These are phyloP conservation scores for Rugosomyces carneus DNA, from an alignment of 1,284 basidiomycete genomes.

Conservation along the genomic window DNA sequence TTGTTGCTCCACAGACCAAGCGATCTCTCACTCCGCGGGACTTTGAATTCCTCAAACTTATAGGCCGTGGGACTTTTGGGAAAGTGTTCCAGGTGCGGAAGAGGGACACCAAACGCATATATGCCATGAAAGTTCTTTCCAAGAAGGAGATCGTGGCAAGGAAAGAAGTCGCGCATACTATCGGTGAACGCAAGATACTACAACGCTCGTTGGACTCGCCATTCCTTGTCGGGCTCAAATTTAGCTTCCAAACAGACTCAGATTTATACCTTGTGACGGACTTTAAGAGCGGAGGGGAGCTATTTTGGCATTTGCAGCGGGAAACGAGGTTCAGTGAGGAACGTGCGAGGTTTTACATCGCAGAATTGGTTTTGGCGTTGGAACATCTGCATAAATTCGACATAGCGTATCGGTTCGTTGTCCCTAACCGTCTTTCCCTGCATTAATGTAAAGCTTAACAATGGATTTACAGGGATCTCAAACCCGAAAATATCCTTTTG, in stretches of 20 bases:
- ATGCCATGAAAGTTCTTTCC: constrained; percentile 98
- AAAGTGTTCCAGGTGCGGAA: constrained; percentile 99
- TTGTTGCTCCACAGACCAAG: constrained; percentile 51
- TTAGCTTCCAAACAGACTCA: constrained; percentile 94
- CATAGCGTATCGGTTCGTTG: constrained; percentile 85
- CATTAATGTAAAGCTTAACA: background rate
- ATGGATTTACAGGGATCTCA: constrained; percentile 66
- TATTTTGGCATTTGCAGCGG: constrained; percentile 97
- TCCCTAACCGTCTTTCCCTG: background rate
- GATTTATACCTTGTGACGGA: constrained; percentile 98
- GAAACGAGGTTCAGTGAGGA: constrained; percentile 93
- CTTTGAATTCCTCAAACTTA: constrained; percentile 98
- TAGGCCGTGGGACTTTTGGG: constrained; percentile 98
- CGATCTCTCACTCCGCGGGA: constrained; percentile 83
- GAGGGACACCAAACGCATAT: constrained; percentile 96
- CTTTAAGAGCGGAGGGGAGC: constrained; percentile 97
- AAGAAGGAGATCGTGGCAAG: constrained; percentile 99
- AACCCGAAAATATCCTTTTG: constrained; percentile 95
- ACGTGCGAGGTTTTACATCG: constrained; percentile 91
- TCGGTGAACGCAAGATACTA: constrained; percentile 98
- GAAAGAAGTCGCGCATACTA: constrained; percentile 99
- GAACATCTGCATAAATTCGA: constrained; percentile 97
- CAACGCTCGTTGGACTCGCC: constrained; percentile 93
- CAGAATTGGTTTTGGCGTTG: constrained; percentile 88
- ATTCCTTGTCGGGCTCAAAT: constrained; percentile 98